These are phyloP conservation scores for Tolypocladium tropicale DNA, from an alignment of 2,329 filamentous ascomycete genomes.

Conservation along the genomic window DNA sequence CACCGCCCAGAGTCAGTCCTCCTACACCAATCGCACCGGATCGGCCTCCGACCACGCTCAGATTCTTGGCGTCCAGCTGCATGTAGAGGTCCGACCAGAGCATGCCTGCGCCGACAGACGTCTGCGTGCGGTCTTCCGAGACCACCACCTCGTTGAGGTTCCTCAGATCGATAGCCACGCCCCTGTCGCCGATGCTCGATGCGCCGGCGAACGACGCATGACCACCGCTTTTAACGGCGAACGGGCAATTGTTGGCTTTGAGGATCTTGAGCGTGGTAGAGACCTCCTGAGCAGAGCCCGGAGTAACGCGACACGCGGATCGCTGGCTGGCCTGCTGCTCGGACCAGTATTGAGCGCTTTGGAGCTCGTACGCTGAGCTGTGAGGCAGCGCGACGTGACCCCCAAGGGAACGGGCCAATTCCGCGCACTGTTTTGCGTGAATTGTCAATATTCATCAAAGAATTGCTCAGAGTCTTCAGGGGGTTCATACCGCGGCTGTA, in stretches of 20 bases:
- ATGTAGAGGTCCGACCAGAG: not conserved
- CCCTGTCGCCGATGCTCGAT: not conserved
- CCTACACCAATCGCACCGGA: not conserved
- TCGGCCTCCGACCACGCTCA: not conserved
- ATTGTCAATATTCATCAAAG: not conserved
- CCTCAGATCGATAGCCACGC: not conserved
- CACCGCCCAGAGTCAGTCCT: not conserved
- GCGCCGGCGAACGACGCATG: not conserved
- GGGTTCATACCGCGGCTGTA: not conserved
- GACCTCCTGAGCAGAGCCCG: not conserved
- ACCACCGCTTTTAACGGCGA: not conserved
- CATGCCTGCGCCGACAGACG: not conserved
- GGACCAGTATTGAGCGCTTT: not conserved
- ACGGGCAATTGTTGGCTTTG: not conserved
- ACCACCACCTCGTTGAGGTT: not conserved
- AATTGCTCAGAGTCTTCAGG: not conserved
- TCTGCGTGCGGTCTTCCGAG: not conserved
- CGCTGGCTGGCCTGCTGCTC: not conserved
- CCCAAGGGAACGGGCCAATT: not conserved
- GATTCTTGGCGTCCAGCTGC: not conserved
- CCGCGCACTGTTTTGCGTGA: not conserved
- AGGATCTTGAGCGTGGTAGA: not conserved
- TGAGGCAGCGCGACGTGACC: not conserved
- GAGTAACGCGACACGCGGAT: not conserved
- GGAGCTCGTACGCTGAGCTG: not conserved